These are phyloP conservation scores for Eutrema salsugineum DNA, from an alignment of 441 rosid species.

Conservation along the genomic window DNA sequence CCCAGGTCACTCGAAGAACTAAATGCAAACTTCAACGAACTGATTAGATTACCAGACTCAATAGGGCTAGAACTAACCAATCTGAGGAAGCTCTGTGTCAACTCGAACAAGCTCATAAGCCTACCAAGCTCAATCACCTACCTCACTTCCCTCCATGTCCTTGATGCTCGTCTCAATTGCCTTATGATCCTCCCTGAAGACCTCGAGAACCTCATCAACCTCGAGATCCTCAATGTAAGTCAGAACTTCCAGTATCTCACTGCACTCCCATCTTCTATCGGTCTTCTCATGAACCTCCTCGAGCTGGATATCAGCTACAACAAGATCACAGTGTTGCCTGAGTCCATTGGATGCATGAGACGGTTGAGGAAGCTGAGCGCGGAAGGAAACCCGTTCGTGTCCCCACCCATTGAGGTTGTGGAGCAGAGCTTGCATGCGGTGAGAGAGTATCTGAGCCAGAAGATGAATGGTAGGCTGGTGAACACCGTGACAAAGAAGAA, in stretches of 20 bases:
- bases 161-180: constrained; percentile 81
- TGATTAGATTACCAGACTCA: constrained; percentile 53
- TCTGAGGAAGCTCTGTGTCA: constrained; percentile 56
- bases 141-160: constrained; percentile 43
- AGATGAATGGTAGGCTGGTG: constrained; percentile 44
- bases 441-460: constrained; percentile 56
- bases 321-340: constrained; percentile 51
- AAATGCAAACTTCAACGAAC: constrained; percentile 80
- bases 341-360: constrained; percentile 67
- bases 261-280: constrained; percentile 57
- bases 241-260: constrained; percentile 71
- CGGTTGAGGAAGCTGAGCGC: constrained; percentile 55
- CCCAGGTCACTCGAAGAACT: constrained; percentile 64
- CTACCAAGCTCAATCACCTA: constrained; percentile 59
- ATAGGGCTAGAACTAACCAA: constrained; percentile 57
- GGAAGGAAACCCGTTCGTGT: constrained; percentile 71
- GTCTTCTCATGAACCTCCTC: constrained; percentile 63
- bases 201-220: constrained; percentile 61
- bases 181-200: constrained; percentile 62
- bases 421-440: constrained; percentile 54
- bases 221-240: constrained; percentile 67
- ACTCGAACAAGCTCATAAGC: constrained; percentile 60
- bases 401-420: constrained; percentile 62
- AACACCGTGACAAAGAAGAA: constrained; percentile 41
- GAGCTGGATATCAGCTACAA: constrained; percentile 79